phyloP scores from a whole-genome alignment of 2,329 filamentous ascomycete species.

The Triangularia verruculosa region DNA sequence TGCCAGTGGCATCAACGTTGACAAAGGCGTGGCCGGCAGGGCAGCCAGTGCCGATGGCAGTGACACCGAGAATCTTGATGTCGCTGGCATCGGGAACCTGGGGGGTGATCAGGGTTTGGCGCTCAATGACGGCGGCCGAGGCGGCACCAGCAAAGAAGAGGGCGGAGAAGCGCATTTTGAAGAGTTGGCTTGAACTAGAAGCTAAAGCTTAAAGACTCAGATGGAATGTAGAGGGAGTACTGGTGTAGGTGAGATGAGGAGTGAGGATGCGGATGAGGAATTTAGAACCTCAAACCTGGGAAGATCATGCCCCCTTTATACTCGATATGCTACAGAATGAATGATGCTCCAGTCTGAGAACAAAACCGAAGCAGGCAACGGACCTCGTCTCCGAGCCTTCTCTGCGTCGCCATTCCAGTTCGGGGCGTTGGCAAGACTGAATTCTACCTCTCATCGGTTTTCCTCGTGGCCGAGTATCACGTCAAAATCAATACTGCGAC shows the following conservation, averaged over 20 bases:
- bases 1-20: conserved; percentile 27
- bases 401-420: background rate
- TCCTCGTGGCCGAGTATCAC: conserved; percentile 4
- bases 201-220: conserved; percentile 7
- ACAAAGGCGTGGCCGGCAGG: conserved; percentile 28
- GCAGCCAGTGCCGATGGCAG: conserved; percentile 29
- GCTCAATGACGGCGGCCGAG: conserved; percentile 12
- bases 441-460: background rate
- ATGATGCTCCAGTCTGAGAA: background rate
- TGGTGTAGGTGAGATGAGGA: background rate
- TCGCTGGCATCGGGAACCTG: conserved; percentile 8
- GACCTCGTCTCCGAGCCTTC: conserved; percentile 1
- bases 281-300: conserved; percentile 2
- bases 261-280: conserved; percentile 2
- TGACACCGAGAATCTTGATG: conserved; percentile 28
- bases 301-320: conserved; percentile 13
- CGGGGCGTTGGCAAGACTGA: background rate
- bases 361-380: background rate
- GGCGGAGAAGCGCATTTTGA: conserved; percentile 22
- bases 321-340: background rate
- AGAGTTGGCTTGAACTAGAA: conserved; percentile 2
- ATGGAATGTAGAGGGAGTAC: background rate
- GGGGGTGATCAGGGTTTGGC: conserved; percentile 8
- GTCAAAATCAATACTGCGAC: conserved; percentile 15
- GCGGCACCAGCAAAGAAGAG: conserved; percentile 19